A percentile compares a stretch with the other conserved stretches of the same genome.
Evolutionary conservation across 805 yeast species (phyloP).

Genomic region (Teunomyces pallodes): DNA sequence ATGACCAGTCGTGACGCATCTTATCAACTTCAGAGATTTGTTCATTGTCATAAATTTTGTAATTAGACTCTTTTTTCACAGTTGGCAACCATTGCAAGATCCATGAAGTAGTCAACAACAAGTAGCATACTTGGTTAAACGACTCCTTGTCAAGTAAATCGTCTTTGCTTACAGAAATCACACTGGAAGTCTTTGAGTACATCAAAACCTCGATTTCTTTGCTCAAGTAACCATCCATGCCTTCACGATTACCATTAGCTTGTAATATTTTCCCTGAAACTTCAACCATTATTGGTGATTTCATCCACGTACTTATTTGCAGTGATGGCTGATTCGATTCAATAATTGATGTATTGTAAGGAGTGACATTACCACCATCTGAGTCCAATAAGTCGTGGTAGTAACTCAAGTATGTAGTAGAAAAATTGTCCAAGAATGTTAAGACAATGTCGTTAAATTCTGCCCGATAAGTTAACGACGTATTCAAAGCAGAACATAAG

Average conservation of each 20-base stretch:
- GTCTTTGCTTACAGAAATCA: constrained; percentile 39
- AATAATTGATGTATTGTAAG: constrained; percentile 3
- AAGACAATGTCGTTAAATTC: constrained; percentile 51
- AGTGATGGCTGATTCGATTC: constrained; percentile 18
- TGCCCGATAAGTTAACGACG: constrained; percentile 56
- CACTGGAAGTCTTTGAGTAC: constrained; percentile 13
- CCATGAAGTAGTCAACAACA: constrained; percentile 57
- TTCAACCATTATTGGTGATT: constrained; percentile 27
- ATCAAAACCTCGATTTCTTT: constrained; percentile 30
- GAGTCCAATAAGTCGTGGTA: constrained; percentile 32
- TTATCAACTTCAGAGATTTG: constrained; percentile 28
- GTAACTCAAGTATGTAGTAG: constrained; percentile 31
- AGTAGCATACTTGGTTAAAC: constrained; percentile 49
- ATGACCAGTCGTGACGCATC: constrained; percentile 40
- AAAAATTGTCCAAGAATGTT: constrained; percentile 34
- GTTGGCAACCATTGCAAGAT: constrained; percentile 58
- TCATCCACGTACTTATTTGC: constrained; percentile 33
- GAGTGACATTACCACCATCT: constrained; percentile 20
- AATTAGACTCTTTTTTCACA: constrained; percentile 42
- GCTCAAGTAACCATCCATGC: constrained; percentile 12
- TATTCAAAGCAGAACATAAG: constrained; percentile 54
- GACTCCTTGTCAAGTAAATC: constrained; percentile 55
- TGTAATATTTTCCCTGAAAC: constrained; percentile 10
- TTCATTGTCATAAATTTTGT: constrained; percentile 14
- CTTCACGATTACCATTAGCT: constrained; percentile 11